Evolutionary conservation across 75 land plant species (phyloP).

Genomic region (Picea sitchensis): DNA sequence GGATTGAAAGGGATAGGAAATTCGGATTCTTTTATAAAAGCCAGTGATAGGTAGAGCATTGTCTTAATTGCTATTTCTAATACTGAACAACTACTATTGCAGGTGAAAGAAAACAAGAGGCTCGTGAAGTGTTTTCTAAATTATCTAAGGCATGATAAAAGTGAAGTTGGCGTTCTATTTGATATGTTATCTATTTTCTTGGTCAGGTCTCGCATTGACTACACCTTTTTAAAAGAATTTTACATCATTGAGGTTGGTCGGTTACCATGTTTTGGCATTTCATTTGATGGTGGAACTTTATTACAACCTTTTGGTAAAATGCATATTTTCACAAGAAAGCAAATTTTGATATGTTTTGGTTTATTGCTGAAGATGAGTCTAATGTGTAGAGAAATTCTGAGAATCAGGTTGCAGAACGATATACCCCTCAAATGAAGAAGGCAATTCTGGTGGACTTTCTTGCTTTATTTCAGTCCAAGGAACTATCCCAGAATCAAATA

Average conservation of each 20-base stretch:
- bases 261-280: constrained; percentile 3
- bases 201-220: constrained; percentile 86
- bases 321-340: not conserved
- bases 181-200: constrained; percentile 91
- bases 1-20: constrained; percentile 76
- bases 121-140: constrained; percentile 96
- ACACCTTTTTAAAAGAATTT: constrained; percentile 93
- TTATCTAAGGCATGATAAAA: constrained; percentile 88
- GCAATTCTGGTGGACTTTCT: constrained; percentile 79
- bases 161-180: constrained; percentile 86
- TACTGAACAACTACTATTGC: constrained; percentile 5
- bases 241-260: constrained; percentile 87
- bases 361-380: not conserved
- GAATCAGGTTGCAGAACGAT: constrained; percentile 89
- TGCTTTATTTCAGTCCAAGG: constrained; percentile 79
- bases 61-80: not conserved
- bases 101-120: constrained; percentile 99
- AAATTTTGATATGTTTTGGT: not conserved
- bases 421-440: constrained; percentile 84
- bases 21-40: constrained; percentile 80
- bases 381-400: constrained; percentile 22
- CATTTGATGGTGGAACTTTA: not conserved
- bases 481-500: constrained; percentile 75
- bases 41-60: constrained; percentile 92
- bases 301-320: not conserved